Evolutionary conservation across 129 eudicot genomes (phyloP).

Genomic region (Apium graveolens): DNA sequence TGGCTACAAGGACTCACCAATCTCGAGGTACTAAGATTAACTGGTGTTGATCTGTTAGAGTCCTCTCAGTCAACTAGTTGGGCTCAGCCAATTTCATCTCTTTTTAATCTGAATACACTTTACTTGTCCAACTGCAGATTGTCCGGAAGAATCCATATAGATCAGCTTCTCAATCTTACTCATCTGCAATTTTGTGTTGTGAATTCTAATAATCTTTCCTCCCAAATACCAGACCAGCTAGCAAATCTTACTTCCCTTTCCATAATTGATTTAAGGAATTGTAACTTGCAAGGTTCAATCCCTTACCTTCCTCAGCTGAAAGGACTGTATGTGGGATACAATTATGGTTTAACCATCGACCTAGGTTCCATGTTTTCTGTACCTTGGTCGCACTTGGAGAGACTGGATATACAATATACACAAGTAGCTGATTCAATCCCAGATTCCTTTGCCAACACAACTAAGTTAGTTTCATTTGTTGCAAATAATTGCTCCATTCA

Average conservation of each 20-base stretch:
- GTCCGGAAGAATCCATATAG: not conserved
- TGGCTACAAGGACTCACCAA: constrained; percentile 1
- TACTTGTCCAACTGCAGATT: constrained; percentile 7
- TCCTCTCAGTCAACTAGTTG: too few relatives aligned
- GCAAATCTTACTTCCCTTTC: constrained; percentile 9
- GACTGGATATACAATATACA: constrained; percentile 1
- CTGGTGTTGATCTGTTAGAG: not conserved
- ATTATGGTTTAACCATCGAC: not conserved
- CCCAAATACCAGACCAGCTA: constrained; percentile 6
- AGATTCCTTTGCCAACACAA: not conserved
- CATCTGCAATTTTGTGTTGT: not conserved
- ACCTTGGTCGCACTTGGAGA: not conserved
- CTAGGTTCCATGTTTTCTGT: too few relatives aligned
- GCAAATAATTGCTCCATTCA: constrained; percentile 4
- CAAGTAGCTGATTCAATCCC: constrained; percentile 12
- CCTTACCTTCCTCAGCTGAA: constrained; percentile 10
- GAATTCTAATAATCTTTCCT: not conserved
- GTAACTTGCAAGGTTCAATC: constrained; percentile 6
- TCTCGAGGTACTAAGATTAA: not conserved
- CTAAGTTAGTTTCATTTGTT: not conserved
- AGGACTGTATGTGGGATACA: not conserved
- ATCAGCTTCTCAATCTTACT: constrained; percentile 8
- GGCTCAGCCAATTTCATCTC: too few relatives aligned
- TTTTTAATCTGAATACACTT: too few relatives aligned
- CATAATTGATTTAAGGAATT: not conserved